These are phyloP conservation scores for Ophiostoma australiae DNA, from an alignment of 2,329 filamentous ascomycete species.

Conservation along the genomic window DNA sequence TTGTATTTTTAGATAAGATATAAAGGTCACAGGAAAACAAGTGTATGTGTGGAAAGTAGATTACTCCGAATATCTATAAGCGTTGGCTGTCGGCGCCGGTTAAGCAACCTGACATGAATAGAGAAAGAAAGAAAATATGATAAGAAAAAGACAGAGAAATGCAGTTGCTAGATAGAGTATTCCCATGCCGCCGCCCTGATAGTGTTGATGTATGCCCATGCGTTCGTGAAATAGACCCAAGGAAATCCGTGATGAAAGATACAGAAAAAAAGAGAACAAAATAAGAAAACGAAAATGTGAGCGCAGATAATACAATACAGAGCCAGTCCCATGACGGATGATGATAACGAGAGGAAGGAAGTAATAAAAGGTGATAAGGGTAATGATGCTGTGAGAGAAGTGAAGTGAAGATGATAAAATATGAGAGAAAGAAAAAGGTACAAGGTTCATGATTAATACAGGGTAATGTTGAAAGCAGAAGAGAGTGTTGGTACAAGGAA, in stretches of 20 bases:
- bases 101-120: not conserved
- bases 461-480: constrained; percentile 25
- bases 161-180: constrained; percentile 16
- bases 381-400: not conserved
- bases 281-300: constrained; percentile 12
- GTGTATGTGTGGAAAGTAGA: not conserved
- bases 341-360: not conserved
- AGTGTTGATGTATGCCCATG: constrained; percentile 8
- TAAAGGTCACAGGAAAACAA: not conserved
- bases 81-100: constrained; percentile 2
- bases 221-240: constrained; percentile 15
- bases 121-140: not conserved
- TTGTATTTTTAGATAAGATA: no score
- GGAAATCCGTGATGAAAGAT: not conserved
- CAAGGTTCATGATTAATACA: constrained; percentile 30
- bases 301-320: not conserved
- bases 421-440: not conserved
- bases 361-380: constrained; percentile 5
- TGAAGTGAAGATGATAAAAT: not conserved
- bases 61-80: constrained; percentile 7
- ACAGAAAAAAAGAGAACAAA: not conserved
- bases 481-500: constrained; percentile 20
- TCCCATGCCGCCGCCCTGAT: constrained; percentile 16
- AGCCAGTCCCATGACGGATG: not conserved
- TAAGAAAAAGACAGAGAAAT: not conserved